Percentiles rank a stretch among this genome's conserved stretches.
Evolutionary conservation across 306 rosid species (phyloP).

Genomic region (Glycyrrhiza uralensis): DNA sequence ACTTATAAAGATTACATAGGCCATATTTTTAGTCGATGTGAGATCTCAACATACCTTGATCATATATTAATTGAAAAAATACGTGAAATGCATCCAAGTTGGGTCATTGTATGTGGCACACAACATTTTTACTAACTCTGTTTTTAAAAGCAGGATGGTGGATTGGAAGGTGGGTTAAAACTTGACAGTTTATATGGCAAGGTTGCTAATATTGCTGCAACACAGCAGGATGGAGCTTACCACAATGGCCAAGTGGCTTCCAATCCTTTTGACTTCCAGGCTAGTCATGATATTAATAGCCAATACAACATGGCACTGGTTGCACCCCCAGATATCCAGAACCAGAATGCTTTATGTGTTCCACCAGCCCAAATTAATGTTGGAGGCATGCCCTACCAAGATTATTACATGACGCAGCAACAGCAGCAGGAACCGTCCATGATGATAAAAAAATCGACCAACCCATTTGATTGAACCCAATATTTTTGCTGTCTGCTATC

Average conservation of each 20-base stretch:
- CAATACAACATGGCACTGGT: neutral
- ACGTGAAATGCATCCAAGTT: neutral
- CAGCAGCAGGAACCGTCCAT: conserved; percentile 12
- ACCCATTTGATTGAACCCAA: conserved; percentile 32
- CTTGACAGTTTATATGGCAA: neutral
- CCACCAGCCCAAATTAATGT: neutral
- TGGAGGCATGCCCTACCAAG: conserved; percentile 10
- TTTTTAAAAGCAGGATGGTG: conserved; percentile 23
- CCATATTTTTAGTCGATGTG: too few relatives aligned
- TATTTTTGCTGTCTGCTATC: neutral
- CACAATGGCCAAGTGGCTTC: neutral
- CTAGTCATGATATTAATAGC: neutral
- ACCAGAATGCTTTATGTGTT: neutral
- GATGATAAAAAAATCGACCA: conserved; percentile 12
- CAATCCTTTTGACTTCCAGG: conserved; percentile 35
- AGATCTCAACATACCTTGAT: too few relatives aligned
- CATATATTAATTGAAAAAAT: too few relatives aligned
- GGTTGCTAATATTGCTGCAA: neutral
- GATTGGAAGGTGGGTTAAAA: neutral
- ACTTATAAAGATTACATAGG: too few relatives aligned
- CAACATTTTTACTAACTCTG: neutral
- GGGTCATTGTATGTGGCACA: neutral
- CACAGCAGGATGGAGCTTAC: conserved; percentile 22
- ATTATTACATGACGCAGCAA: conserved; percentile 17
- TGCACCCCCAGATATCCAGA: neutral